Conservation (phyloP, 2,329 filamentous ascomycete species). For the Drechmeria coniospora region DNA sequence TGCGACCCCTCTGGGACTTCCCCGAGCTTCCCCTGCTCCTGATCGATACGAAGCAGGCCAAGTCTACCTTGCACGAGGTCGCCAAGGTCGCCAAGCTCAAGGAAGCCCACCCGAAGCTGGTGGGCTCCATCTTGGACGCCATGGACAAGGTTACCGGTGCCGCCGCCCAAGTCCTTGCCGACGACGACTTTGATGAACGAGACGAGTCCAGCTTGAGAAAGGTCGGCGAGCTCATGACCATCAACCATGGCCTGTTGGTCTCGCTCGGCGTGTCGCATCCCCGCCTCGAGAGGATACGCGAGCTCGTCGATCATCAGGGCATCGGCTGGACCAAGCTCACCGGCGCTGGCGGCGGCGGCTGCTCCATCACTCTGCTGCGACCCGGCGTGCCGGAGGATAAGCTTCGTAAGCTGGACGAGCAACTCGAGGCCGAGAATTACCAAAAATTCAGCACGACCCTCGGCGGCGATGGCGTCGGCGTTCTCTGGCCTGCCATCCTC, state of each 20-base stretch:
- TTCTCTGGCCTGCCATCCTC: constrained; percentile 82
- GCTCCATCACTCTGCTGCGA: constrained; percentile 79
- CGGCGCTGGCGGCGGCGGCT: constrained; percentile 87
- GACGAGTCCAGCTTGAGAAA: constrained; percentile 50
- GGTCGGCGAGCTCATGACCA: constrained; percentile 75
- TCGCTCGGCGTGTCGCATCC: constrained; percentile 90
- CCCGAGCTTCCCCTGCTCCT: constrained; percentile 82
- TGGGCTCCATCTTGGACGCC: constrained; percentile 66
- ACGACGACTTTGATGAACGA: constrained; percentile 52
- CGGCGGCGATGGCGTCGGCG: constrained; percentile 84
- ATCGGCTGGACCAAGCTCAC: constrained; percentile 97
- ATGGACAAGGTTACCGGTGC: constrained; percentile 59
- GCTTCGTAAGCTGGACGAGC: constrained; percentile 46
- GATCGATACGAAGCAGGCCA: constrained; percentile 76
- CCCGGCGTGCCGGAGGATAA: constrained; percentile 42
- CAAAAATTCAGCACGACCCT: constrained; percentile 77
- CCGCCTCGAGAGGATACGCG: constrained; percentile 76
- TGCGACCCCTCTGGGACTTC: constrained; percentile 69
- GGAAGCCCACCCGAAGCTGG: constrained; percentile 57
- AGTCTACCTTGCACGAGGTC: constrained; percentile 75
- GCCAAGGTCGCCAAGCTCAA: constrained; percentile 67
- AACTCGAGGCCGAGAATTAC: constrained; percentile 58
- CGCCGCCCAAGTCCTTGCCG: constrained; percentile 36
- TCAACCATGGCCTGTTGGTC: constrained; percentile 89
- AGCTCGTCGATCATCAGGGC: constrained; percentile 74